Conservation (phyloP, 108 stramenopile genomes). For the Nitzschia sp. region DNA sequence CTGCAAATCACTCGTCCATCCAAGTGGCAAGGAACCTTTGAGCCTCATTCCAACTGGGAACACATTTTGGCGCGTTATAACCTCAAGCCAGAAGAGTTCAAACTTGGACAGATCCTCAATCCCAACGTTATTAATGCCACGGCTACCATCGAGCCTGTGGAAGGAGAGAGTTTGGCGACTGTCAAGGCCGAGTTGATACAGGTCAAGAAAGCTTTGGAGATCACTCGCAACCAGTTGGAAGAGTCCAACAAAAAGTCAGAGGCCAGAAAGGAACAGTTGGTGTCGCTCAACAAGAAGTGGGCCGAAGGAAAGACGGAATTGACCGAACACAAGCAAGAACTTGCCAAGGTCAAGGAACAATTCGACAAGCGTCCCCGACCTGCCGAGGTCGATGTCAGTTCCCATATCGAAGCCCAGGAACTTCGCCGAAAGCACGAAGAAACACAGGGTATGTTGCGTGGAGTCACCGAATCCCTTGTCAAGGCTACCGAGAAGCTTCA, state of each 20-base stretch:
- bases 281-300: slow-evolving; percentile 46
- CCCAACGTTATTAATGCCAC: slow-evolving; percentile 27
- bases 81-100: slow-evolving; percentile 72
- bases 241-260: slow-evolving; percentile 46
- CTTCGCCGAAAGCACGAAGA: slow-evolving; percentile 40
- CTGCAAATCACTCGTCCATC: slow-evolving; percentile 86
- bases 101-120: slow-evolving; percentile 43
- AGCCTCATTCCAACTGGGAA: slow-evolving; percentile 90
- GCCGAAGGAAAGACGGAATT: slow-evolving; percentile 39
- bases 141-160: slow-evolving; percentile 37
- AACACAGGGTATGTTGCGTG: slow-evolving; percentile 45
- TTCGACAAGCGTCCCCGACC: slow-evolving; percentile 9
- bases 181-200: slow-evolving; percentile 42
- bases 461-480: slow-evolving; percentile 41
- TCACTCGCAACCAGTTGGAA: slow-evolving; percentile 36
- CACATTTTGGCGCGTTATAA: slow-evolving; percentile 88
- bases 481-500: slow-evolving; percentile 44
- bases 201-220: slow-evolving; percentile 36
- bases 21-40: slow-evolving; percentile 84
- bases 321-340: slow-evolving; percentile 32
- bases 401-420: slow-evolving; percentile 34
- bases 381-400: slow-evolving; percentile 28
- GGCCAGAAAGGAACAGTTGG: slow-evolving; percentile 42
- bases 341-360: slow-evolving; percentile 31
- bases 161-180: slow-evolving; percentile 29